phyloP scores from a whole-genome alignment of 164 flowering plant species.

The Brasenia schreberi region DNA sequence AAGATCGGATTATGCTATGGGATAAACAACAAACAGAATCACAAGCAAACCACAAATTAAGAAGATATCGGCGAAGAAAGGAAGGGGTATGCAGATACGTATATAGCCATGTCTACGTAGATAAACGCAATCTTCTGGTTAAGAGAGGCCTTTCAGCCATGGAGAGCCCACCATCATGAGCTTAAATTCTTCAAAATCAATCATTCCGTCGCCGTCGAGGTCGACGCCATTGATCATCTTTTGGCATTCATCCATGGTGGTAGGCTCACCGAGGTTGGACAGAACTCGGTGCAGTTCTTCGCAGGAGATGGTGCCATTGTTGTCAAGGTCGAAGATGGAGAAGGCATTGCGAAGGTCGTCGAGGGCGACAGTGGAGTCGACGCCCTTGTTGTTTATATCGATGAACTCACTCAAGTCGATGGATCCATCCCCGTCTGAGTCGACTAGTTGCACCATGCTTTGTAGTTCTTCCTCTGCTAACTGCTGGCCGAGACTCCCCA shows the following conservation, averaged over 20 bases:
- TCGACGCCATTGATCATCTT: slow-evolving; percentile 26
- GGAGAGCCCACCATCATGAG: slow-evolving; percentile 18
- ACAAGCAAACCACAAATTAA: too few relatives aligned
- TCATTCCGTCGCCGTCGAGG: slow-evolving; percentile 27
- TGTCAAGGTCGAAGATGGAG: slow-evolving; percentile 52
- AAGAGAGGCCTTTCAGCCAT: too few relatives aligned
- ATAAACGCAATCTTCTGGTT: too few relatives aligned
- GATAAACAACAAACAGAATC: too few relatives aligned
- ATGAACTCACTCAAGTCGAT: slow-evolving; percentile 54
- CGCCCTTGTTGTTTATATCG: slow-evolving; percentile 46
- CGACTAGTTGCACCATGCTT: slow-evolving; percentile 44
- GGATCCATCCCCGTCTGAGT: slow-evolving; percentile 70
- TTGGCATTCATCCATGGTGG: slow-evolving; percentile 43
- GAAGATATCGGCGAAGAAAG: too few relatives aligned
- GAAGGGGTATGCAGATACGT: too few relatives aligned
- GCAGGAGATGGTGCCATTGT: slow-evolving; percentile 58
- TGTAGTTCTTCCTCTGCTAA: slow-evolving; percentile 40
- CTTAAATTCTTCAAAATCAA: slow-evolving; percentile 30
- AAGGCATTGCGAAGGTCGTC: slow-evolving; percentile 53
- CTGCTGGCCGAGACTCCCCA: slow-evolving; percentile 44
- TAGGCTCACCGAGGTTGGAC: slow-evolving; percentile 46
- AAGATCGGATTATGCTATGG: too few relatives aligned
- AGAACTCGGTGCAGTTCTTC: slow-evolving; percentile 55
- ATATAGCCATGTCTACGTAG: too few relatives aligned
- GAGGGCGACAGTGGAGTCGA: slow-evolving; percentile 28